phyloP scores from a whole-genome alignment of 1,139 yeast species.

The Geotrichum citri-aurantii region DNA sequence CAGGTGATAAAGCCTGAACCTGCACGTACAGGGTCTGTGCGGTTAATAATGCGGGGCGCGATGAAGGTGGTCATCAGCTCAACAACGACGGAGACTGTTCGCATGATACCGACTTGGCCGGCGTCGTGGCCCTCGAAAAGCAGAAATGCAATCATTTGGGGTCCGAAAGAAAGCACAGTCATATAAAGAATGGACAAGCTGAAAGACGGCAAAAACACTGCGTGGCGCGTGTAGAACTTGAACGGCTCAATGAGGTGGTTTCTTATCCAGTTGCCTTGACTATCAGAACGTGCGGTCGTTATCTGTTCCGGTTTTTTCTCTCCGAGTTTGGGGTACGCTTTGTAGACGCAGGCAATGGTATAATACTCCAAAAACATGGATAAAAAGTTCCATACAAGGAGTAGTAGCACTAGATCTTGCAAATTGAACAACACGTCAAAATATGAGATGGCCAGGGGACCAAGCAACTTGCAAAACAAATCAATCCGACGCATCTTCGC shows the following conservation, averaged over 20 bases:
- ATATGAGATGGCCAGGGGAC: slow-evolving; percentile 37
- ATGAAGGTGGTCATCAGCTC: slow-evolving; percentile 34
- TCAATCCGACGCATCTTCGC: slow-evolving; percentile 38
- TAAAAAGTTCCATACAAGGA: slow-evolving; percentile 30
- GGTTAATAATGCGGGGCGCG: slow-evolving; percentile 28
- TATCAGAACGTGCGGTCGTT: background rate
- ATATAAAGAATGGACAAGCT: slow-evolving; percentile 34
- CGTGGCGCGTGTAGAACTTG: slow-evolving; percentile 46
- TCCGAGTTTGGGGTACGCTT: slow-evolving; percentile 20
- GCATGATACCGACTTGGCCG: slow-evolving; percentile 31
- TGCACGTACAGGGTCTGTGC: slow-evolving; percentile 31
- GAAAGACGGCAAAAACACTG: slow-evolving; percentile 45
- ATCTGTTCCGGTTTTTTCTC: slow-evolving; percentile 2
- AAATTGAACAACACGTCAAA: slow-evolving; percentile 29
- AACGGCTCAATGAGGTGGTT: slow-evolving; percentile 14
- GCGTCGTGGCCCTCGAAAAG: slow-evolving; percentile 31
- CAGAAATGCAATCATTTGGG: slow-evolving; percentile 34
- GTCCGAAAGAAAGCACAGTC: slow-evolving; percentile 38
- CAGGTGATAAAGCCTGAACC: slow-evolving; percentile 31
- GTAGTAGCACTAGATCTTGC: slow-evolving; percentile 25
- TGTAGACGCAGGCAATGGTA: slow-evolving; percentile 34
- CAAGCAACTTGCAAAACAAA: slow-evolving; percentile 36
- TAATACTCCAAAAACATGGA: slow-evolving; percentile 34
- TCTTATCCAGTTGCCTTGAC: background rate
- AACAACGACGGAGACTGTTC: slow-evolving; percentile 30